phyloP scores from a whole-genome alignment of 2,329 filamentous ascomycete genomes.

The Pseudodiploospora longispora region DNA sequence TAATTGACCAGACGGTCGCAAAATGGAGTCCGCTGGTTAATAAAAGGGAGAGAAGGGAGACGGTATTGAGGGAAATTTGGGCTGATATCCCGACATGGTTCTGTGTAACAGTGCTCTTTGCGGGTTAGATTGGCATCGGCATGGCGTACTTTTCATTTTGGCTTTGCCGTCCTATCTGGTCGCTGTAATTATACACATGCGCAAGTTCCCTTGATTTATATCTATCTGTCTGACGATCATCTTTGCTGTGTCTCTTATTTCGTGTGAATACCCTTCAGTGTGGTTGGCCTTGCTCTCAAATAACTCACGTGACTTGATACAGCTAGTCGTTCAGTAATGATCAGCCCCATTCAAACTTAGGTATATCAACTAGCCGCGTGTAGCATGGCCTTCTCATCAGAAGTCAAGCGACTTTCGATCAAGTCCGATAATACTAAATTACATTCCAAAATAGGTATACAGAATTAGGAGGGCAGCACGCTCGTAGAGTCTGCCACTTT shows the following conservation, averaged over 20 bases:
- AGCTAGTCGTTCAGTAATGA: no score
- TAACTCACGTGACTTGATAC: no score
- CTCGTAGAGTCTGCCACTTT: no score
- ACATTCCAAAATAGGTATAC: no score
- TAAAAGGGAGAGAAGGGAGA: constrained; percentile 38
- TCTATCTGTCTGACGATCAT: background rate
- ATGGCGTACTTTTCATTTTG: constrained; percentile 37
- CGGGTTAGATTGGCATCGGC: constrained; percentile 43
- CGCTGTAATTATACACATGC: constrained; percentile 57
- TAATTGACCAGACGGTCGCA: constrained; percentile 27
- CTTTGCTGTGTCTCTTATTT: background rate
- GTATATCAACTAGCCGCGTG: no score
- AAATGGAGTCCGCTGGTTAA: constrained; percentile 30
- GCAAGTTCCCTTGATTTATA: constrained; percentile 41
- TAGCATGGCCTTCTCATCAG: no score
- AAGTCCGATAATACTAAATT: no score
- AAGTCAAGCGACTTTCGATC: no score
- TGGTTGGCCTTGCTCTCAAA: no score
- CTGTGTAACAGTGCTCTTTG: constrained; percentile 34
- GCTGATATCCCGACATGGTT: constrained; percentile 29
- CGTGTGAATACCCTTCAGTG: no score
- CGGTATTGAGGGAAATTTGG: constrained; percentile 37
- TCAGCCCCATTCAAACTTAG: no score
- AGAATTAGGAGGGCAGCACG: no score
- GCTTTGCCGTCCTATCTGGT: constrained; percentile 40